phyloP scores from a whole-genome alignment of 1,139 yeast species.

The Suhomyces atakaporum region DNA sequence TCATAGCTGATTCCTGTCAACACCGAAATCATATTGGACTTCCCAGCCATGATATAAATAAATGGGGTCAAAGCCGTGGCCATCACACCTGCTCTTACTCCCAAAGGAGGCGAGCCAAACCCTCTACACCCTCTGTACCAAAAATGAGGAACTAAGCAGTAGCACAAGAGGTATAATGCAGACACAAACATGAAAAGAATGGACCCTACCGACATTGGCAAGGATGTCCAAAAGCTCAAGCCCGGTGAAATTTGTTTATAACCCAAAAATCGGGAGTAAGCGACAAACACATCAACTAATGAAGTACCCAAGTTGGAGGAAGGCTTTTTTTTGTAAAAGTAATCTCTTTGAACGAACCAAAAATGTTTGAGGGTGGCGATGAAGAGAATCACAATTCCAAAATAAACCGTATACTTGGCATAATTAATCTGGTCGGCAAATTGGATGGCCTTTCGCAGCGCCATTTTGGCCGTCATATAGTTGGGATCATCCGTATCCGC shows the following conservation, averaged over 20 bases:
- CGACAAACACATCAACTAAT: slow-evolving; percentile 32
- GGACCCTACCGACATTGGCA: slow-evolving; percentile 56
- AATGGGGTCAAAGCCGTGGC: slow-evolving; percentile 57
- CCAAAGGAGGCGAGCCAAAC: slow-evolving; percentile 69
- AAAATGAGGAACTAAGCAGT: slow-evolving; percentile 50
- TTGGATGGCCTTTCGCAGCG: slow-evolving; percentile 41
- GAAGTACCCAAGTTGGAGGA: slow-evolving; percentile 15
- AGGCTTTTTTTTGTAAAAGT: slow-evolving; percentile 22
- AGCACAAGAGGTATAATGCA: slow-evolving; percentile 47
- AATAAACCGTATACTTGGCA: slow-evolving; percentile 50
- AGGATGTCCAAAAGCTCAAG: slow-evolving; percentile 41
- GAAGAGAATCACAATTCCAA: slow-evolving; percentile 39
- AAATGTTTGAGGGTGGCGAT: slow-evolving; percentile 42
- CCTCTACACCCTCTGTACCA: slow-evolving; percentile 59
- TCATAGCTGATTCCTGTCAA: slow-evolving; percentile 61
- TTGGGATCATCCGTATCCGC: slow-evolving; percentile 33
- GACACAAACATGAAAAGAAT: slow-evolving; percentile 41
- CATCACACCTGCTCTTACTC: slow-evolving; percentile 55
- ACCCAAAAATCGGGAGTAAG: slow-evolving; percentile 48
- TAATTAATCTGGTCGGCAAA: slow-evolving; percentile 45
- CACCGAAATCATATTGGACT: slow-evolving; percentile 50
- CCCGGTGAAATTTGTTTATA: slow-evolving; percentile 49
- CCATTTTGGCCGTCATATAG: slow-evolving; percentile 24
- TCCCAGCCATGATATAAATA: slow-evolving; percentile 53
- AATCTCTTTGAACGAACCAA: slow-evolving; percentile 39